Conservation (phyloP, 2,329 filamentous ascomycete genomes). For the Phoma sp. region DNA sequence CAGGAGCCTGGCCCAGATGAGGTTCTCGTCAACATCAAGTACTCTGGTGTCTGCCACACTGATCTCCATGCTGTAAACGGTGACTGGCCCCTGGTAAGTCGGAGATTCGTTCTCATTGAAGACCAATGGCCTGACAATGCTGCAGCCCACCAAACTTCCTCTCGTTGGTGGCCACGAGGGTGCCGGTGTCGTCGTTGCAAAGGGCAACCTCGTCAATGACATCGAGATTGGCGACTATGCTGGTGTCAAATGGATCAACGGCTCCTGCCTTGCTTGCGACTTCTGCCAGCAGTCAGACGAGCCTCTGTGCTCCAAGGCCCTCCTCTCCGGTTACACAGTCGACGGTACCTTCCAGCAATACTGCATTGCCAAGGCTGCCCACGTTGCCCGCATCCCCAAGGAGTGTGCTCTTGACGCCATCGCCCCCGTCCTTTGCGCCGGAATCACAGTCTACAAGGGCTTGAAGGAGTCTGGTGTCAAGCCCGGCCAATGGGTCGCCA, state of each 20-base stretch:
- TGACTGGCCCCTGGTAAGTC: conserved; percentile 76
- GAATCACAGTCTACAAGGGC: conserved; percentile 90
- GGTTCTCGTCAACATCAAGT: conserved; percentile 90
- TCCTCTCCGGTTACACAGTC: conserved; percentile 88
- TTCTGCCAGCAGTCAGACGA: conserved; percentile 85
- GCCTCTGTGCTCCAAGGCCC: conserved; percentile 76
- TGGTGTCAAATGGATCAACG: conserved; percentile 92
- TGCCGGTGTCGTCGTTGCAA: conserved; percentile 81
- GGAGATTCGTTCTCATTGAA: background rate
- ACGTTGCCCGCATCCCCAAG: conserved; percentile 82
- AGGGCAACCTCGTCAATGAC: conserved; percentile 77
- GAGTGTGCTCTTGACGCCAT: conserved; percentile 76
- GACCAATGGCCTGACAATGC: conserved; percentile 19
- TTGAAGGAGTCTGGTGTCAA: conserved; percentile 79
- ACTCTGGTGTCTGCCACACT: conserved; percentile 89
- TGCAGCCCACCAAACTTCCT: conserved; percentile 72
- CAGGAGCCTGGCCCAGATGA: conserved; percentile 83
- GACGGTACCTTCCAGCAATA: conserved; percentile 95
- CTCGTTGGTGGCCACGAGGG: conserved; percentile 82
- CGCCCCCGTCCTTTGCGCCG: conserved; percentile 81
- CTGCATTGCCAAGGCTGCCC: conserved; percentile 82
- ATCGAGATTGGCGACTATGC: conserved; percentile 80
- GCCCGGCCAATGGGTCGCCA: conserved; percentile 78
- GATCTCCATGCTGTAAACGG: conserved; percentile 82
- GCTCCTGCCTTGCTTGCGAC: conserved; percentile 79